Percentiles rank a stretch among this genome's conserved stretches.
Evolutionary conservation across 768 basidiomycete genomes (phyloP).

Genomic region (Leccinum ochraceum): DNA sequence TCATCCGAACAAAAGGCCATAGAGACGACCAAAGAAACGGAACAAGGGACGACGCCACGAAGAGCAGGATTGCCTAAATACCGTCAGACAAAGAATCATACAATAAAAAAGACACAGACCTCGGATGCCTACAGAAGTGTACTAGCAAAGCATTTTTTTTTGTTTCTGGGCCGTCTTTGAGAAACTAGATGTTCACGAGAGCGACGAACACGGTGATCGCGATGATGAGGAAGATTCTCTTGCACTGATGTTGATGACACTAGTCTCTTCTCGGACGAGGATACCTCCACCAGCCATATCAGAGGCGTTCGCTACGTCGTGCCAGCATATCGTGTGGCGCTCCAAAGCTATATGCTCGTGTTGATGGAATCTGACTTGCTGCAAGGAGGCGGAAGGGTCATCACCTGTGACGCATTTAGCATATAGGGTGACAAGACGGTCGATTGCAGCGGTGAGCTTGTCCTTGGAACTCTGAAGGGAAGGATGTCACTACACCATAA

Average conservation of each 20-base stretch:
- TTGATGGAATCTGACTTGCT: slow-evolving; percentile 83
- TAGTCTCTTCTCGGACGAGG: slow-evolving; percentile 44
- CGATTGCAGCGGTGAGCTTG: slow-evolving; percentile 56
- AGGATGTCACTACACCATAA: slow-evolving; percentile 38
- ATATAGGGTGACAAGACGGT: slow-evolving; percentile 69
- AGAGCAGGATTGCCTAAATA: no score
- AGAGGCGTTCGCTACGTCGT: slow-evolving; percentile 44
- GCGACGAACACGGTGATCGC: slow-evolving; percentile 41
- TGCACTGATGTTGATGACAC: slow-evolving; percentile 47
- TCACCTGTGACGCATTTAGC: slow-evolving; percentile 82
- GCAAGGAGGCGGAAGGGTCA: slow-evolving; percentile 67
- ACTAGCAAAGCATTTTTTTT: slow-evolving; percentile 36
- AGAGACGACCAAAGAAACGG: no score
- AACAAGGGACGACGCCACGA: no score
- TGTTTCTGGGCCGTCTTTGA: slow-evolving; percentile 56
- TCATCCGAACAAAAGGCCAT: no score
- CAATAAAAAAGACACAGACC: slow-evolving; percentile 32
- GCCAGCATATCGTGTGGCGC: slow-evolving; percentile 96
- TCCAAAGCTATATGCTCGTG: slow-evolving; percentile 97
- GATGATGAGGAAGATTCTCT: slow-evolving; percentile 55
- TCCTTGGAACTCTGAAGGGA: slow-evolving; percentile 68
- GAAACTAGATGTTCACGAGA: slow-evolving; percentile 58
- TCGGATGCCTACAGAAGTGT: slow-evolving; percentile 87
- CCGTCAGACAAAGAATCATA: no score
- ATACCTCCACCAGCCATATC: slow-evolving; percentile 41